Percentiles rank a stretch among this genome's conserved stretches.
Evolutionary conservation across 2,329 filamentous ascomycete species (phyloP).

Genomic region (Sclerotiophoma versabilis): DNA sequence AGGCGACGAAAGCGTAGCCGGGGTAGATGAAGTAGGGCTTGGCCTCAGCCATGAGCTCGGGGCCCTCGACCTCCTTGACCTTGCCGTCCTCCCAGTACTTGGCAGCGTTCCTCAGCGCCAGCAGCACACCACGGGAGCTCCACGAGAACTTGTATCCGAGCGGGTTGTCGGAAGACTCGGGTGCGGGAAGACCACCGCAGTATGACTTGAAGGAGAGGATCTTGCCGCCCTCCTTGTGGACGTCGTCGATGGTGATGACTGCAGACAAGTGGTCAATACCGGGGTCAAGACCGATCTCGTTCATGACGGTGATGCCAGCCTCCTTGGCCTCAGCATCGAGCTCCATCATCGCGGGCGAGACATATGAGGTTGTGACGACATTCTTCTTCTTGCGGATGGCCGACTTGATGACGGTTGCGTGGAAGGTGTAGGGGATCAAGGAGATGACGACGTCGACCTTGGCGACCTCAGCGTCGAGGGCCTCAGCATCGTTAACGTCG

Average conservation of each 20-base stretch:
- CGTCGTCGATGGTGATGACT: conserved; percentile 84
- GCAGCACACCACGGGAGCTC: conserved; percentile 80
- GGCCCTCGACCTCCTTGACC: conserved; percentile 62
- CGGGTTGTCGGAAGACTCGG: conserved; percentile 83
- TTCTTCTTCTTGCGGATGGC: conserved; percentile 94
- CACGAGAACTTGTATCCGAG: conserved; percentile 90
- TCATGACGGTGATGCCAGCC: conserved; percentile 96
- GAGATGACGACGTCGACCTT: conserved; percentile 76
- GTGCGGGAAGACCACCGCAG: conserved; percentile 64
- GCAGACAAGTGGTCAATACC: conserved; percentile 81
- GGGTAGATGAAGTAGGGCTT: conserved; percentile 93
- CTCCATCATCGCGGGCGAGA: conserved; percentile 90
- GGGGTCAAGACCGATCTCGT: conserved; percentile 72
- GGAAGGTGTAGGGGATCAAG: conserved; percentile 77
- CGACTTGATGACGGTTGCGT: conserved; percentile 84
- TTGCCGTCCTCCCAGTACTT: conserved; percentile 83
- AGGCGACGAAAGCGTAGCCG: conserved; percentile 87
- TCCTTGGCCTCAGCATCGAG: conserved; percentile 83
- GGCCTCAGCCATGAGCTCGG: conserved; percentile 82
- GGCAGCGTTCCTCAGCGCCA: conserved; percentile 86
- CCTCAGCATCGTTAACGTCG: conserved; percentile 78
- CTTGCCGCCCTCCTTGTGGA: conserved; percentile 88
- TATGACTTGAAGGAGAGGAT: conserved; percentile 81
- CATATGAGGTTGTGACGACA: conserved; percentile 94
- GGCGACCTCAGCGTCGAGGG: conserved; percentile 80